These are phyloP conservation scores for Trifolium dubium DNA, from an alignment of 306 rosid species.

Conservation along the genomic window DNA sequence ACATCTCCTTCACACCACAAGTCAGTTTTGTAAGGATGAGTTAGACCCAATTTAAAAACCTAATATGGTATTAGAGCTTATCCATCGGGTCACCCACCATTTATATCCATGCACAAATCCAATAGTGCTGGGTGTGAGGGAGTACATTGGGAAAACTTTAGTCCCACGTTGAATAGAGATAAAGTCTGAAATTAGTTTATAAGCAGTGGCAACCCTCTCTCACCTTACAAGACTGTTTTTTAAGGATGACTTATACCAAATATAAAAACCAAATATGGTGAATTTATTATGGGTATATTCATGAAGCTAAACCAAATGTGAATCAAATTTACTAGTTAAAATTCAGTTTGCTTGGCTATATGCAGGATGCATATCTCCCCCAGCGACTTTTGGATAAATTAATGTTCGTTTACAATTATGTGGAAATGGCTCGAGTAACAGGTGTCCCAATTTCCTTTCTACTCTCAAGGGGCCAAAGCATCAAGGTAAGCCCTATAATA, in stretches of 20 bases:
- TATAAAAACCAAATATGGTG: conserved; percentile 16
- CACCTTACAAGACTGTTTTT: not conserved
- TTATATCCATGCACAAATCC: not conserved
- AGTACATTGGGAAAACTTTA: not conserved
- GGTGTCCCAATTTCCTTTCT: conserved; percentile 98
- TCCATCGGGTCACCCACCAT: not conserved
- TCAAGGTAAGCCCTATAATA: conserved; percentile 56
- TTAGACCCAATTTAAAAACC: not conserved
- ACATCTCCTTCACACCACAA: not conserved
- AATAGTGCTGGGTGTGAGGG: not conserved
- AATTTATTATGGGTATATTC: conserved; percentile 14
- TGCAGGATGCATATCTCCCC: conserved; percentile 98
- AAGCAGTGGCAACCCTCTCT: not conserved
- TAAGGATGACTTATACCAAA: not conserved
- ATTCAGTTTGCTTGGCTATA: conserved; percentile 28
- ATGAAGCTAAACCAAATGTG: conserved; percentile 14
- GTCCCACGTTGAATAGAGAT: not conserved
- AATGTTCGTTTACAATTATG: conserved; percentile 94
- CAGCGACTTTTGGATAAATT: conserved; percentile 94
- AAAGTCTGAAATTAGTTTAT: not conserved
- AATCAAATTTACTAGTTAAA: conserved; percentile 24
- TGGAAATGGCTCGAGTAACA: conserved; percentile 99
- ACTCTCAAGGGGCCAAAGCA: conserved; percentile 97
- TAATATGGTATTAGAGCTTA: not conserved
- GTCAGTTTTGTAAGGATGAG: not conserved